phyloP scores from a whole-genome alignment of 225 moss, liverwort and hornwort species.

The Ulota crispa region DNA sequence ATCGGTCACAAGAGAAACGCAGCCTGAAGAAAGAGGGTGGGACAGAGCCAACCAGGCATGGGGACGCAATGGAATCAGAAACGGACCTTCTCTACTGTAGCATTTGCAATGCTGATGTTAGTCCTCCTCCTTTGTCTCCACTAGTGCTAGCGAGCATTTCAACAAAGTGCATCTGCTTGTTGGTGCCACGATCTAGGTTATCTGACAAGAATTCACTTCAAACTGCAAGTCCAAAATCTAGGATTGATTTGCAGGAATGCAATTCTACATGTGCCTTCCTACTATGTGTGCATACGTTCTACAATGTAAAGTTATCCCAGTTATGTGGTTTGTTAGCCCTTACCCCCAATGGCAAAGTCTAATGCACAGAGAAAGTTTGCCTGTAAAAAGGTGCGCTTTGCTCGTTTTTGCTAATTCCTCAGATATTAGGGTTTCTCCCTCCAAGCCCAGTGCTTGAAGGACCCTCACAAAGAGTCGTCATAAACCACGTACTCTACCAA shows the following conservation, averaged over 20 bases:
- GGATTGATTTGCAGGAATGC: not conserved
- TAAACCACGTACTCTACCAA: not conserved
- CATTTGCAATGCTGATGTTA: constrained; percentile 90
- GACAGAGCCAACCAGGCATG: constrained; percentile 13
- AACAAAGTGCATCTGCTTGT: not conserved
- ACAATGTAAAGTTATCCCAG: no score
- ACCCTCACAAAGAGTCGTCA: not conserved
- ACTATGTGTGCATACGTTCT: not conserved
- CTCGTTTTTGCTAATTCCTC: not conserved
- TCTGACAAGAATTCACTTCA: not conserved
- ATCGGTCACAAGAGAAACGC: constrained; percentile 28
- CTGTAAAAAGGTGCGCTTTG: not conserved
- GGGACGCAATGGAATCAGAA: constrained; percentile 39
- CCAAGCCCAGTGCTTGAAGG: not conserved
- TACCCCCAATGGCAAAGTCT: no score
- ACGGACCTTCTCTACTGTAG: constrained; percentile 77
- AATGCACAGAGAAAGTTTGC: not conserved
- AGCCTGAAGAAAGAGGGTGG: constrained; percentile 15
- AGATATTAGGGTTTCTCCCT: not conserved
- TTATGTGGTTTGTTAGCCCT: not conserved
- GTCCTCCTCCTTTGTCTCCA: not conserved
- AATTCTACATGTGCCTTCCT: not conserved
- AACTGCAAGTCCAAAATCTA: not conserved
- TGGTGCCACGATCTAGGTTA: not conserved
- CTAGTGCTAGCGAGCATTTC: not conserved